Base-by-base conservation (phyloP, 176 grass and related monocot genomes). In the Rhipidocladum racemiflorum region DNA sequence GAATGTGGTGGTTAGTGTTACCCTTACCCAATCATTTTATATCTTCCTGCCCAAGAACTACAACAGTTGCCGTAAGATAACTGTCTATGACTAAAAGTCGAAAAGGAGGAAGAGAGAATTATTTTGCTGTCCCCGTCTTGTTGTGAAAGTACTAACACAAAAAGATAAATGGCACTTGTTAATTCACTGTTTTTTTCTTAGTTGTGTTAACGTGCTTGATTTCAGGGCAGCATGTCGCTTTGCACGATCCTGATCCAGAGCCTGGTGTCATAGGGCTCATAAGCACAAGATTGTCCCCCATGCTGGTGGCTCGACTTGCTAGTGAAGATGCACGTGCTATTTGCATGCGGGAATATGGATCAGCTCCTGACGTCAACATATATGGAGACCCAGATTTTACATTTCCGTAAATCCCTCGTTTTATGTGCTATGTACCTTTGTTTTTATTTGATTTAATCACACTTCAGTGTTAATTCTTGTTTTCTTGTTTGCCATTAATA, bases 261-360 rank as follows among this genome's bases (percentile, higher is more conserved):
- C 95, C 95, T 14, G 90, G 92, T 30, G 91, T 93, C 28, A 84
- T 93, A 80, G 95, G 95, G 42, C 90, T 87, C 57, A 97, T 97
- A 90, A 94, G 87, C 75, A 97, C 92, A 38, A 87, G 75, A 62
- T 83, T 97, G 78, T 97, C 95, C 36, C 95, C 95, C 36, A 88
- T 94, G 86, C 49, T 74, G 49, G 84, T 91, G 24, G 92, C 95
- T 23, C 90, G 66, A 40, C 53, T 66, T 55, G 95, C 95, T 59
- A 97, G 88, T 85, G 95, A 97, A 68, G 95, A 97, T 87, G 95
- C 95, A 6, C 95, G 88, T 2, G 81, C 68, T 80, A 86, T 97
- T 77, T 97, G 95, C 81, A 91, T 89, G 65, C 62, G 90, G 65
- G 95, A 97, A 73, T 97, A 97, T 66, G 95, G 95, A 61, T 89